These are phyloP conservation scores for Tremellales sp. DNA, from an alignment of 1,284 basidiomycete species.

Conservation along the genomic window DNA sequence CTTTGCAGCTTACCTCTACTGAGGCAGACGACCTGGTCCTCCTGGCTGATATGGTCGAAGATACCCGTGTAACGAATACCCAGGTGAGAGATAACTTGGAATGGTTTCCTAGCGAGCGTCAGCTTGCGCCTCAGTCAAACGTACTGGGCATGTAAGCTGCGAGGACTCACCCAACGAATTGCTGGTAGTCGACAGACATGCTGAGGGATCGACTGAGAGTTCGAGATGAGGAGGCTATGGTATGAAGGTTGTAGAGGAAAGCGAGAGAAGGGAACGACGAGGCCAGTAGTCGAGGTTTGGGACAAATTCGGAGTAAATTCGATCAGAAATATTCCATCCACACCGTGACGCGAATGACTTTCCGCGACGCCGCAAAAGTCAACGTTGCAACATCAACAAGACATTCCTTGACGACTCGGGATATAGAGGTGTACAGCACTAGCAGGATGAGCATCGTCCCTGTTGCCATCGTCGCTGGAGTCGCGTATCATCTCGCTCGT, in stretches of 20 bases:
- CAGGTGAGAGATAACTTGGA: conserved; percentile 45
- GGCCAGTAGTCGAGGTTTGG: neutral
- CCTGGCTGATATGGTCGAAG: conserved; percentile 44
- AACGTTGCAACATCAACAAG: no score
- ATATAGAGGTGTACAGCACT: no score
- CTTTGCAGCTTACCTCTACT: conserved; percentile 24
- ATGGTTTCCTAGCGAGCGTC: conserved; percentile 34
- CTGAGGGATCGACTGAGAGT: neutral
- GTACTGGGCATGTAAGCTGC: neutral
- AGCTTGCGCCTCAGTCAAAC: neutral
- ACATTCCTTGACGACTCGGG: no score
- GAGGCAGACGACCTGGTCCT: conserved; percentile 43
- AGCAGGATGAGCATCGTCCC: conserved; percentile 1
- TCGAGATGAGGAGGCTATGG: conserved; percentile 2
- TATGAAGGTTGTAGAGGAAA: conserved; percentile 1
- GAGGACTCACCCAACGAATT: conserved; percentile 40
- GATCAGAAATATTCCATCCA: no score
- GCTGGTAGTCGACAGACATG: conserved; percentile 32
- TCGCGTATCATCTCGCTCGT: conserved; percentile 11
- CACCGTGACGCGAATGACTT: no score
- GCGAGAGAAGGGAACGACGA: neutral
- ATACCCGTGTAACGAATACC: conserved; percentile 45
- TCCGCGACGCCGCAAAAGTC: no score
- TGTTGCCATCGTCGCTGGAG: conserved; percentile 5
- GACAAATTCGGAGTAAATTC: conserved; percentile 1